Evolutionary conservation across 805 yeast species (phyloP), one percentile per base, ranked within the genome.

Genomic region (Teunomyces atbi): DNA sequence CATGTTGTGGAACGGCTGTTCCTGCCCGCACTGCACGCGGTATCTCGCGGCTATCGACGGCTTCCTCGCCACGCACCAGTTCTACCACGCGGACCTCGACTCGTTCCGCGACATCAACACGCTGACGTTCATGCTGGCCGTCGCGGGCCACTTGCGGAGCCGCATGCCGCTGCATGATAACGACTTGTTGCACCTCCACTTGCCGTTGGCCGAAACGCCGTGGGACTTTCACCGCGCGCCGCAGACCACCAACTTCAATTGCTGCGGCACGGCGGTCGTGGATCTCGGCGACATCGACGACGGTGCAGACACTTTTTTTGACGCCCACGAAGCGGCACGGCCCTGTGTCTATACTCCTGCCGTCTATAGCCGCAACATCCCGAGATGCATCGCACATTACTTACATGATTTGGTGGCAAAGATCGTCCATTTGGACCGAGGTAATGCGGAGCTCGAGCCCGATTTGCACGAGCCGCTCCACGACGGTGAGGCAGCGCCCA

Each of bases 1-100:
- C 50, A 52, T 86, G 42, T 61, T 86, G 19, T 86, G 92, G 91
- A 86, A 85, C 58, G 92, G 92, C 0, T 86, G 92, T 60, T 74
- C 73, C 32, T 86, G 95, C 58, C 49, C 53, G 1, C 78, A 73
- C 51, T 86, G 95, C 55, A 65, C 66, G 11, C 66, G 66, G 44
- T 68, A 67, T 34, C 61, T 86, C 19, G 75, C 76, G 0, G 52
- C 76, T 8, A 69, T 82, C 42, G 95, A 86, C 54, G 71, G 76
- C 12, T 85, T 74, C 52, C 61, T 86, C 41, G 76, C 83, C 76
- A 73, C 77, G 41, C 95, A 86, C 57, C 79, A 78, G 42, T 82
- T 80, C 58, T 83, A 74, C 54, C 79, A 78, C 48, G 60, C 60
- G 4, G 59, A 65, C 2, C 68, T 68, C 6, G 76, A 75, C 0